Evolutionary conservation across 1,139 yeast genomes (phyloP), one percentile per base, ranked within the genome.

Genomic region (Magnusiomyces tetraspermus): DNA sequence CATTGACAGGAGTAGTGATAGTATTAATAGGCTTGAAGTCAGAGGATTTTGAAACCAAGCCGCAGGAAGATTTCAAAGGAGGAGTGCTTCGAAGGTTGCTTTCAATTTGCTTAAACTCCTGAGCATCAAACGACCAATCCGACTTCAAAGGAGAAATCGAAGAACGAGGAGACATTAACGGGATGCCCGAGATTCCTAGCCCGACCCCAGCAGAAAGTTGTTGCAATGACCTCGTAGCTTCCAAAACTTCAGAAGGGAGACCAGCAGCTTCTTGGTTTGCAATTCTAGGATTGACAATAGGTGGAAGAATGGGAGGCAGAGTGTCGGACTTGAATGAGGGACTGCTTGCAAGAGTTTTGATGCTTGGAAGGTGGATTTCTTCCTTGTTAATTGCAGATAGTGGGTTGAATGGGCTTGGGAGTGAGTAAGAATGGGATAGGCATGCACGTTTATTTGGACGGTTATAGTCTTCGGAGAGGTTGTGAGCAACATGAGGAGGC

Each of bases 201-300:
- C 42, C 50, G 70, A 60, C 36, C 71, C 66, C 33, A 71, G 62
- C 44, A 72, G 71, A 65, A 46, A 71, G 59, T 55, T 68, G 71
- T 61, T 71, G 75, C 46, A 71, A 60, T 23, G 72, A 67, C 24
- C 73, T 62, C 33, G 74, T 69, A 28, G 75, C 75, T 55, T 70
- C 71, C 31, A 71, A 61, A 50, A 70, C 71, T 56, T 70, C 73
- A 24, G 60, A 52, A n/a, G 69, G 70, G 1, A 38, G 38, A 15
- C n/a, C 38, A 33, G 38, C 10, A 10, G 38, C 10, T 33, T 33
- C n/a, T 33, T 33, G 38, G 38, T 33, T 33, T 13, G 17, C 38
- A 15, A 33, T 33, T 33, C n/a, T 15, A 8, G 38, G 38, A 17
- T 33, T 33, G 38, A 15, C n/a, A 15, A 33, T 33, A 15, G 38